Percentiles rank a stretch among this genome's conserved stretches.
Evolutionary conservation across 345 rosid genomes (phyloP).

Genomic region (Aethionema arabicum): DNA sequence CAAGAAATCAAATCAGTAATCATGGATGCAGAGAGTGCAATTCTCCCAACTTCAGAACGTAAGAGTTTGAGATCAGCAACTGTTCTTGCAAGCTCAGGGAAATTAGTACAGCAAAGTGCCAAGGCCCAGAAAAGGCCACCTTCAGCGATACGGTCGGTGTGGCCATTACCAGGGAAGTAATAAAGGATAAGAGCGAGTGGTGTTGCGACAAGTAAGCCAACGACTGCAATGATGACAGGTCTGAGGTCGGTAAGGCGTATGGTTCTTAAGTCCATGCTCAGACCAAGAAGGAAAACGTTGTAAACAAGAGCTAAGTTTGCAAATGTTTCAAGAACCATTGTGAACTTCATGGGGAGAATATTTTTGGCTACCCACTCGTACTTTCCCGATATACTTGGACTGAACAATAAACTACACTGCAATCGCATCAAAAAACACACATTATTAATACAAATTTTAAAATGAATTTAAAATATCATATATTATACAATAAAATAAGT

Average conservation of each 20-base stretch:
- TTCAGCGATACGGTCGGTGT: constrained; percentile 3
- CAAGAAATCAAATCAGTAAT: constrained; percentile 52
- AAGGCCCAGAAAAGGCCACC: constrained; percentile 50
- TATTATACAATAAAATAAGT: no score
- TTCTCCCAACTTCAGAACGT: constrained; percentile 53
- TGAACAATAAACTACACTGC: constrained; percentile 54
- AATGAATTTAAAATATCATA: no score
- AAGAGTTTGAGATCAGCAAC: constrained; percentile 70
- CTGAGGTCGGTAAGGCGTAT: constrained; percentile 35
- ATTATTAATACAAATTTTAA: no score
- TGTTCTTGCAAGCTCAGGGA: constrained; percentile 52
- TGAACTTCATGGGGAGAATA: constrained; percentile 37
- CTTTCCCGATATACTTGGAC: constrained; percentile 36
- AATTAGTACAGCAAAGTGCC: constrained; percentile 56
- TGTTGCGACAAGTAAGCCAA: constrained; percentile 43
- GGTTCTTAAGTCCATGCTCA: constrained; percentile 55
- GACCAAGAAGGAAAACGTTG: constrained; percentile 61
- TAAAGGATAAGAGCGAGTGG: constrained; percentile 37
- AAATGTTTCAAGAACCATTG: constrained; percentile 46
- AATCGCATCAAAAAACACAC: neutral
- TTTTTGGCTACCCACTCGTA: fast-evolving
- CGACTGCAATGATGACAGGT: constrained; percentile 39
- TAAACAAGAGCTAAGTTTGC: constrained; percentile 48
- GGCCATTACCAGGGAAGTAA: constrained; percentile 25
- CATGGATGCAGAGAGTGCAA: constrained; percentile 50